Percentiles rank a stretch among this genome's conserved stretches.
Evolutionary conservation across 192 early-diverging fungal species (phyloP).

Genomic region (Coemansia javaensis): DNA sequence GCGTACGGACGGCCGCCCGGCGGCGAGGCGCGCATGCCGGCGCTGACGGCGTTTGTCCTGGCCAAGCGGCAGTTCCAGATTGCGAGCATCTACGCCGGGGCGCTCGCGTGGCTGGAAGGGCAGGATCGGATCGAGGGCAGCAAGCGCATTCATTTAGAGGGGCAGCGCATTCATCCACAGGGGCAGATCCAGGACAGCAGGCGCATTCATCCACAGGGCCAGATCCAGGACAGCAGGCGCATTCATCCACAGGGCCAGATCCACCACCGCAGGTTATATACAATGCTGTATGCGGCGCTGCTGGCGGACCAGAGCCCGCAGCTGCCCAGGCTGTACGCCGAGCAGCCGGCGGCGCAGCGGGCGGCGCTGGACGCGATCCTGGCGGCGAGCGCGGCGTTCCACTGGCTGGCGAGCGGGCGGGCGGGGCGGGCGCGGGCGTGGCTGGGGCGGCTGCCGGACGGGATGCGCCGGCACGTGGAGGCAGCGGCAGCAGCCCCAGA

Average conservation of each 20-base stretch:
- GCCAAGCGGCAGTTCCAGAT: constrained; percentile 11
- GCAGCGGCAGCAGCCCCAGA: too few relatives aligned
- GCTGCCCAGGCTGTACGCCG: constrained; percentile 6
- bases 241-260: too few relatives aligned
- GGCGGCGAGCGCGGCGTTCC: constrained; percentile 1
- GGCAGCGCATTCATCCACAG: too few relatives aligned
- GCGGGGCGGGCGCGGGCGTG: not conserved
- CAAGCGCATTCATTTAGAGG: too few relatives aligned
- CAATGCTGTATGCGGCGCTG: constrained; percentile 11
- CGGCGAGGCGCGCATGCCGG: not conserved
- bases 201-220: too few relatives aligned
- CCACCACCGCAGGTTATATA: not conserved
- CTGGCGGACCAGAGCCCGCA: constrained; percentile 10
- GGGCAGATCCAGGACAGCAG: too few relatives aligned
- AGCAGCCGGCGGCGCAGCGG: not conserved
- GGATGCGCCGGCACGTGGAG: not conserved
- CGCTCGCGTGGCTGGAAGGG: not conserved
- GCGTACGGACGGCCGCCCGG: not conserved
- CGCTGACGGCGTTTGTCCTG: constrained; percentile 17
- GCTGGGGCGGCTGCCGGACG: not conserved
- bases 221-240: too few relatives aligned
- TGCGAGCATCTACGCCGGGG: constrained; percentile 20
- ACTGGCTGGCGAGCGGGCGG: too few relatives aligned
- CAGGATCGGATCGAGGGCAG: too few relatives aligned
- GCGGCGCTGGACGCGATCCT: constrained; percentile 6